Evolutionary conservation across 352 stramenopile genomes (phyloP).

Genomic region (Globisporangium splendens): DNA sequence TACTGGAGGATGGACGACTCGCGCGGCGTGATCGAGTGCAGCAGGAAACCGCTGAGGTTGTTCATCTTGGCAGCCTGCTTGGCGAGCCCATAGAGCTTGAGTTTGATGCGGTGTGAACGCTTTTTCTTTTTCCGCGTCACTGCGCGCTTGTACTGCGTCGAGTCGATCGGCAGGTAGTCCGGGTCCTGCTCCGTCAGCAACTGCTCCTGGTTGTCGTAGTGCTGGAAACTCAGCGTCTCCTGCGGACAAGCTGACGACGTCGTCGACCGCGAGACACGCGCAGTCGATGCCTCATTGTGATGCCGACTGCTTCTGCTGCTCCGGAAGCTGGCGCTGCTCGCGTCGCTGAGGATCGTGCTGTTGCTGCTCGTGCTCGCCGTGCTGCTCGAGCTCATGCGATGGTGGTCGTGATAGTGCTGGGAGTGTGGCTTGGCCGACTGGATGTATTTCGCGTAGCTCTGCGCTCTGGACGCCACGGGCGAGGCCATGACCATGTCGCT

Average conservation of each 20-base stretch:
- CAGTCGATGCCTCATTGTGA: background rate
- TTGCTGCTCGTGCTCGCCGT: constrained; percentile 18
- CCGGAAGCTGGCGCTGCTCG: constrained; percentile 2
- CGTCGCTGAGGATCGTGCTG: constrained; percentile 14
- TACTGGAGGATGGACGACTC: constrained; percentile 49
- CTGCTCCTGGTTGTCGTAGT: constrained; percentile 2
- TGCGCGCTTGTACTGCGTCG: constrained; percentile 12
- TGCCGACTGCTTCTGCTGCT: background rate
- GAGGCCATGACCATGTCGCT: background rate
- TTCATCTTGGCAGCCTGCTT: constrained; percentile 25
- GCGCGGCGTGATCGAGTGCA: constrained; percentile 58
- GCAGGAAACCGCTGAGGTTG: constrained; percentile 51
- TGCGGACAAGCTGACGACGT: background rate
- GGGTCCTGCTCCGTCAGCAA: constrained; percentile 8
- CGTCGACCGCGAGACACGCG: background rate
- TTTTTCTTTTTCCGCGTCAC: constrained; percentile 15
- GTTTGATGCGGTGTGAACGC: constrained; percentile 15
- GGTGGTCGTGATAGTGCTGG: constrained; percentile 2
- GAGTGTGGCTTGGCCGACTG: constrained; percentile 6
- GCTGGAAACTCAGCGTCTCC: constrained; percentile 1
- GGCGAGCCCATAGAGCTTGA: constrained; percentile 19
- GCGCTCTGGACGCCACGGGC: background rate
- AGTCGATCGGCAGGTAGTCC: constrained; percentile 20
- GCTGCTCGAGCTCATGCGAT: constrained; percentile 12
- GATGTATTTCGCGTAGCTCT: constrained; percentile 11